These are phyloP conservation scores for Cordyceps cateniannulata DNA, from an alignment of 2,329 filamentous ascomycete species.

Conservation along the genomic window DNA sequence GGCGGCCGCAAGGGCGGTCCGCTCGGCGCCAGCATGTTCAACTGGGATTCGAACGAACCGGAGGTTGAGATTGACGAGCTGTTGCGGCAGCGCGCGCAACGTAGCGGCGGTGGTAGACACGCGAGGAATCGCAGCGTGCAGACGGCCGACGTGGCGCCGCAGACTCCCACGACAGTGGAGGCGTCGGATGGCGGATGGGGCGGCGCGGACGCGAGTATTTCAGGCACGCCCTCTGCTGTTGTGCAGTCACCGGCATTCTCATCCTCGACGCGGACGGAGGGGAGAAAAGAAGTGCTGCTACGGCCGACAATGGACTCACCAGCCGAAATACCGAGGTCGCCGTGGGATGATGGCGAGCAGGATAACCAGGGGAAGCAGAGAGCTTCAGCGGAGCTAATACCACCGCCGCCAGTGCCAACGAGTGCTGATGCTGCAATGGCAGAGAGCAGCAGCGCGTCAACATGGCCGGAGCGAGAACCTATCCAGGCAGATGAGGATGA, in stretches of 20 bases:
- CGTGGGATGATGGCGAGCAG: constrained; percentile 2
- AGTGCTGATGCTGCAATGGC: not conserved
- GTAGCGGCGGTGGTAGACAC: not conserved
- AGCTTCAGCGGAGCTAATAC: constrained; percentile 16
- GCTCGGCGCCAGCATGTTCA: constrained; percentile 47
- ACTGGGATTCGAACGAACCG: constrained; percentile 51
- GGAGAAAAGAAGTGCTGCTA: not conserved
- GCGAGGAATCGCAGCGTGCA: constrained; percentile 5
- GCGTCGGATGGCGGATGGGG: constrained; percentile 26
- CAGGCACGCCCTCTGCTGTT: not conserved
- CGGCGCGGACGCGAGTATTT: constrained; percentile 17
- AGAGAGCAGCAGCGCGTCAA: not conserved
- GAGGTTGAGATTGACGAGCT: constrained; percentile 40
- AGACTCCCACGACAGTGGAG: constrained; percentile 20
- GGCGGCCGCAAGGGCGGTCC: constrained; percentile 31
- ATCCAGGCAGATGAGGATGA: constrained; percentile 28
- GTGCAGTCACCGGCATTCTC: not conserved
- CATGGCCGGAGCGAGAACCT: not conserved
- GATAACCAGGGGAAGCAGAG: not conserved
- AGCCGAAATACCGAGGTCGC: constrained; percentile 4
- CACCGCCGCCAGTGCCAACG: constrained; percentile 1
- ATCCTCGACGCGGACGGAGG: too few relatives aligned
- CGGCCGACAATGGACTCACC: not conserved
- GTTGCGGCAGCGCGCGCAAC: constrained; percentile 25
- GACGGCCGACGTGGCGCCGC: not conserved